A percentile compares a stretch with the other conserved stretches of the same genome.
phyloP scores from a whole-genome alignment of 495 filamentous ascomycete species.

The Penicillium roqueforti region DNA sequence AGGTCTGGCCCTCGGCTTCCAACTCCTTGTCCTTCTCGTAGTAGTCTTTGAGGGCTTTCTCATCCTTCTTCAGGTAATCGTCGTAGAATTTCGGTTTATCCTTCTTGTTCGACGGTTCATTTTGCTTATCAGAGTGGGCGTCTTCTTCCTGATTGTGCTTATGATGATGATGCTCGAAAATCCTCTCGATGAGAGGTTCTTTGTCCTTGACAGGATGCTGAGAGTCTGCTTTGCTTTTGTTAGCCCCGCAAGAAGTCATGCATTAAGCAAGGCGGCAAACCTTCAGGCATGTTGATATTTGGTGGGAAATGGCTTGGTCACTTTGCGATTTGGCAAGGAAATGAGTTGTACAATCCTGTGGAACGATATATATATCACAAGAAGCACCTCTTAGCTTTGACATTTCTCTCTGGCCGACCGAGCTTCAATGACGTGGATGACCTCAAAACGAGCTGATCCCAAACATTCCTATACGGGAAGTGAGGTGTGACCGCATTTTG shows the following conservation, averaged over 20 bases:
- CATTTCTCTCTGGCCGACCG: background rate
- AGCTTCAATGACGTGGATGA: background rate
- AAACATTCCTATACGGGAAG: too few relatives aligned
- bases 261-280: background rate
- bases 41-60: background rate
- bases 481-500: too few relatives aligned
- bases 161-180: conserved; percentile 2
- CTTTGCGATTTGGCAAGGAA: background rate
- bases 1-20: background rate
- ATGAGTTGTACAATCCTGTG: background rate
- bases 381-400: background rate
- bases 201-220: background rate
- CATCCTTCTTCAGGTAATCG: background rate
- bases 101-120: background rate
- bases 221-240: background rate
- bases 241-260: background rate
- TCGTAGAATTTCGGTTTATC: background rate
- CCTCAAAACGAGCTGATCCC: background rate
- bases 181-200: background rate
- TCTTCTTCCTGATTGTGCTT: background rate
- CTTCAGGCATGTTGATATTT: conserved; percentile 1
- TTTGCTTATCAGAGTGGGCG: background rate
- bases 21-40: background rate
- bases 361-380: background rate
- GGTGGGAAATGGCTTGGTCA: background rate